phyloP scores from a whole-genome alignment of 2,329 filamentous ascomycete species.

The Scedosporium dehoogii region DNA sequence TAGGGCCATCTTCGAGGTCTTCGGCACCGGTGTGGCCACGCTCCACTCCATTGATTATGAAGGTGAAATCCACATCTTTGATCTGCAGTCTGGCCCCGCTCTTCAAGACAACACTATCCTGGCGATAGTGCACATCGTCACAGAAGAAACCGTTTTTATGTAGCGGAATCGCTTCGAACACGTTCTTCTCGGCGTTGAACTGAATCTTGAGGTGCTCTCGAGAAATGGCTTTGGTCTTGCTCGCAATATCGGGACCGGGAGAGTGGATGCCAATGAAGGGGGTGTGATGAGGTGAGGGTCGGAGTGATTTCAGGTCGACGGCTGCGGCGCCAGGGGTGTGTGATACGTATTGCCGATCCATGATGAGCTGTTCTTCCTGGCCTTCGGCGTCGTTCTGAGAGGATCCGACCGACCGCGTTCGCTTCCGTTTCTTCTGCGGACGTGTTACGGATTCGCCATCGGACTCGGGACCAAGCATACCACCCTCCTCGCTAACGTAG shows the following conservation, averaged over 20 bases:
- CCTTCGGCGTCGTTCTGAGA: conserved; percentile 12
- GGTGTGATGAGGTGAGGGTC: conserved; percentile 51
- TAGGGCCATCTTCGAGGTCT: conserved; percentile 39
- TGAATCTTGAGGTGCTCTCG: conserved; percentile 63
- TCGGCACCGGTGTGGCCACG: conserved; percentile 49
- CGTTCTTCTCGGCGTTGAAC: conserved; percentile 52
- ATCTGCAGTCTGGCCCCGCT: conserved; percentile 62
- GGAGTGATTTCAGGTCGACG: conserved; percentile 48
- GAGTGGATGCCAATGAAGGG: conserved; percentile 66
- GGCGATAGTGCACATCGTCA: conserved; percentile 48
- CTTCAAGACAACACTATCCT: conserved; percentile 45
- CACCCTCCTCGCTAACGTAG: conserved; percentile 60
- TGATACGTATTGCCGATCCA: conserved; percentile 50
- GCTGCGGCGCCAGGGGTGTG: conserved; percentile 49
- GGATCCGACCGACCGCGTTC: conserved; percentile 22
- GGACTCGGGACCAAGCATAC: conserved; percentile 55
- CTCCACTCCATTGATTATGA: conserved; percentile 57
- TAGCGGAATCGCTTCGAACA: conserved; percentile 54
- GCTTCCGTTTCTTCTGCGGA: conserved; percentile 37
- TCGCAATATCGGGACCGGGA: conserved; percentile 48
- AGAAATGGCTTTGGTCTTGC: conserved; percentile 62
- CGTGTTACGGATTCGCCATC: conserved; percentile 41
- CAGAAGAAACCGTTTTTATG: conserved; percentile 62
- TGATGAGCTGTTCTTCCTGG: conserved; percentile 34
- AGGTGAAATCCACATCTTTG: conserved; percentile 58